Base-by-base conservation (phyloP, 441 rosid genomes). In the Theobroma grandiflorum region DNA sequence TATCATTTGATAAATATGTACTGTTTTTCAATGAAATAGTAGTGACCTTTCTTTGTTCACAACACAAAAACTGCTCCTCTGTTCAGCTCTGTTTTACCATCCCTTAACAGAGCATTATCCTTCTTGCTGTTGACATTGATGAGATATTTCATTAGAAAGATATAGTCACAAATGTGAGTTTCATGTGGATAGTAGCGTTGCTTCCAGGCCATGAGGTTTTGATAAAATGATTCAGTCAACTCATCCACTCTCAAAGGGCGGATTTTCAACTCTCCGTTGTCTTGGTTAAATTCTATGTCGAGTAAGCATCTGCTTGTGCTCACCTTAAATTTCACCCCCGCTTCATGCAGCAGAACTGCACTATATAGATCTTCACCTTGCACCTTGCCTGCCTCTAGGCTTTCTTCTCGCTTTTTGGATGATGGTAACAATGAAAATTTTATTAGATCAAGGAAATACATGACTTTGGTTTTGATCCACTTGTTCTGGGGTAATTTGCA, bases 331-430 rank as follows among this genome's bases (percentile, higher is more conserved):
- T 45, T 68, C 33, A 68, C 55, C n/a, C 38, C 73, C 4, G 55
- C 65, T 26, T 20, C 70, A 12, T 38, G 73, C n/a, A 64, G 8
- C 47, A 42, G 18, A 63, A 58, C 22, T 70, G 78, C 82, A 69
- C 71, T 1, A 53, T 35, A 79, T 70, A 4, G 71, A 2, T 18
- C 70, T 63, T 18, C 57, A n/a, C 57, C 57, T 4, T 5, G n/a
- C 59, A 18, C 8, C 1, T 53, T 50, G n/a, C 57, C 57, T 4
- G 4, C 57, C 5, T 50, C 57, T 14, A 50, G 1, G 6, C 57
- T 18, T 53, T 53, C 59, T 53, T 53, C 59, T 18, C 6, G n/a
- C 57, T 18, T 55, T 5, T 55, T 6, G 26, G 59, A 55, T 55
- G 59, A 5, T 53, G 20, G 8, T 16, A 0, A 8, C 58, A 53